Base-by-base conservation (phyloP, 306 rosid genomes). In the Sicyos baderoa region DNA sequence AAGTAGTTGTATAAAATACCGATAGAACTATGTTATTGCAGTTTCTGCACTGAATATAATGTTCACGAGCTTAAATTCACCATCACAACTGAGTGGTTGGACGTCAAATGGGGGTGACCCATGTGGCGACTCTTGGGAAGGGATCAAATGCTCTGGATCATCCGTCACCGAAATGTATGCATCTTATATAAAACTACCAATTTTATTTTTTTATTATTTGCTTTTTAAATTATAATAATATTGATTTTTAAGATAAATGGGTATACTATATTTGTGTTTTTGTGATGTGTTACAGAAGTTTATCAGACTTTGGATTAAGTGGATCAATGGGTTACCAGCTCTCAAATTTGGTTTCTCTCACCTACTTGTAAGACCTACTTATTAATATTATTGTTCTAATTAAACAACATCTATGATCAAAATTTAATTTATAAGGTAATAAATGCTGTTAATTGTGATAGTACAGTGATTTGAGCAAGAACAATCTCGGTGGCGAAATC, bases 401-500 rank as follows among this genome's bases (percentile, higher is more conserved):
- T 14, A 47, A 64, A 74, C 70, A 54, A n/a, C n/a, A n/a, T n/a
- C n/a, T n/a, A 50, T 65, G 75, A 3, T 4, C 2, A 49, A 75
- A 77, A 77, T 79, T 81, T 52, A 37, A 37, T 37, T 37, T 2
- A 37, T 37, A 78, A 77, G 68, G 78, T 21, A 74, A 63, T 81
- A 73, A 78, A 79, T 12, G 27, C 48, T 54, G 7, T 54, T 13
- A 69, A 84, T 89, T 78, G 81, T 87, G 82, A 29, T 89, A 89
- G 90, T 89, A 82, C 96, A 89, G 98, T 83, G 96, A 92, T 76
- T 76, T 92, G 80, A 92, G 96, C 90, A 78, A 80, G 76, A 92
- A 92, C 95, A 84, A 84, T 63, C 83, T 92, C 75, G 76, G 76
- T 45, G 88, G 89, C 51, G 89, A 87, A 15, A 81, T 92, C 74